phyloP scores from a whole-genome alignment of 371 early-diverging fungal genomes.

The Mucor irregularis region DNA sequence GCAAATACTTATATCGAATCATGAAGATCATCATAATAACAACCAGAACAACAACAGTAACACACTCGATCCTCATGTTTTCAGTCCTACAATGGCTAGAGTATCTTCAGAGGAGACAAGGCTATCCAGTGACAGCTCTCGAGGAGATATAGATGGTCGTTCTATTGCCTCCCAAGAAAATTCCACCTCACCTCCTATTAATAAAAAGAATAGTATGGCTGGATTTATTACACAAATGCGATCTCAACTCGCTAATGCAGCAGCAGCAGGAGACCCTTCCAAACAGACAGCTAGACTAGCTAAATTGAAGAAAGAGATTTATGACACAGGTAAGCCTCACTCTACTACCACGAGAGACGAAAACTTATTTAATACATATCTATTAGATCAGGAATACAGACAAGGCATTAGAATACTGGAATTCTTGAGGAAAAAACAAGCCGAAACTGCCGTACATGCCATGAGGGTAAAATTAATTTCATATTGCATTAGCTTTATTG shows the following conservation, averaged over 20 bases:
- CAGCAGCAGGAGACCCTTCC: conserved; percentile 37
- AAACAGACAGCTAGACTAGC: conserved; percentile 42
- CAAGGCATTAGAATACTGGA: conserved; percentile 57
- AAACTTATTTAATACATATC: too few relatives aligned
- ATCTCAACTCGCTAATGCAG: conserved; percentile 42
- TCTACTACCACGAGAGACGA: too few relatives aligned
- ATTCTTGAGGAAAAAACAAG: conserved; percentile 46
- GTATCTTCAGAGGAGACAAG: conserved; percentile 37
- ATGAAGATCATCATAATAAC: conserved; percentile 31
- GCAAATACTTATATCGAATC: conserved; percentile 21
- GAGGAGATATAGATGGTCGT: conserved; percentile 11
- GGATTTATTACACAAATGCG: conserved; percentile 49
- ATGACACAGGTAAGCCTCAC: conserved; percentile 56
- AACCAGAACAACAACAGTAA: too few relatives aligned
- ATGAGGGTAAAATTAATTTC: conserved; percentile 34
- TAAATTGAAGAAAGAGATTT: conserved; percentile 55
- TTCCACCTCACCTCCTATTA: conserved; percentile 9
- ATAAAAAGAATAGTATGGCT: conserved; percentile 42
- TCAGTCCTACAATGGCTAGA: conserved; percentile 12
- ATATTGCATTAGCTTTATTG: neutral
- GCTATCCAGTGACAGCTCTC: conserved; percentile 32
- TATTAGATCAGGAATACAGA: conserved; percentile 56
- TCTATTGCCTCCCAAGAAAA: conserved; percentile 9
- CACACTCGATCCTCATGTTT: conserved; percentile 14
- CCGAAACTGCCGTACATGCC: conserved; percentile 38